Base-by-base conservation (phyloP, 345 rosid genomes). In the Brassica rapa region DNA sequence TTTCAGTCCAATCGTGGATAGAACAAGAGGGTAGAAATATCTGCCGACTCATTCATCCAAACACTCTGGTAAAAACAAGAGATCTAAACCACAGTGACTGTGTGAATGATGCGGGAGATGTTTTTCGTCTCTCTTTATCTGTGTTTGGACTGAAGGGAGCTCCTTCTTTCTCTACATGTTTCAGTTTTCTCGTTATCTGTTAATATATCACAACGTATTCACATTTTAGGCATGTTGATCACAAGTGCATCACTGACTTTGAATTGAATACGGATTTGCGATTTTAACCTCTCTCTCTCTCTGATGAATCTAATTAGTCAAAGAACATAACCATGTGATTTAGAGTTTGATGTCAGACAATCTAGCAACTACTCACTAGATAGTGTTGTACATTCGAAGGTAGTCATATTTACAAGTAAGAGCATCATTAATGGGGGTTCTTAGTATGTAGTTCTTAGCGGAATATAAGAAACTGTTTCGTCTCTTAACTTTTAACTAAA, bases 71-170 rank as follows among this genome's bases (percentile, higher is more conserved):
- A 86, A 73, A 87, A 68, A 70, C 27, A 37, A 70, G 2, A 60
- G 2, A 25, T 4, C 32, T 35, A 10, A 53, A 46, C 57, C 88
- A 74, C 87, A 65, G 88, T 86, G 97, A 73, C 83, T 91, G 97
- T 82, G 86, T 93, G 98, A 93, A 93, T 93, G 98, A 93, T 86
- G 93, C 97, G 98, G 98, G 94, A 93, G 98, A 88, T 86, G 77
- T 71, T 87, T 53, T 86, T 70, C 86, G 71, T 82, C 89, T 81
- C 83, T 84, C 85, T 81, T 84, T 85, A 82, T 87, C 94, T 84
- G 79, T 88, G 98, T 85, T 93, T 93, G 98, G 98, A 93, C 98
- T 93, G 98, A 93, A 93, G 98, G 98, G 97, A 93, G 94, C 97
- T 93, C 97, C 97, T 88, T 89, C 90, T 67, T 71, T 83, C 8